phyloP scores from a whole-genome alignment of 176 grass and related monocot genomes.

The Bromus sterilis region DNA sequence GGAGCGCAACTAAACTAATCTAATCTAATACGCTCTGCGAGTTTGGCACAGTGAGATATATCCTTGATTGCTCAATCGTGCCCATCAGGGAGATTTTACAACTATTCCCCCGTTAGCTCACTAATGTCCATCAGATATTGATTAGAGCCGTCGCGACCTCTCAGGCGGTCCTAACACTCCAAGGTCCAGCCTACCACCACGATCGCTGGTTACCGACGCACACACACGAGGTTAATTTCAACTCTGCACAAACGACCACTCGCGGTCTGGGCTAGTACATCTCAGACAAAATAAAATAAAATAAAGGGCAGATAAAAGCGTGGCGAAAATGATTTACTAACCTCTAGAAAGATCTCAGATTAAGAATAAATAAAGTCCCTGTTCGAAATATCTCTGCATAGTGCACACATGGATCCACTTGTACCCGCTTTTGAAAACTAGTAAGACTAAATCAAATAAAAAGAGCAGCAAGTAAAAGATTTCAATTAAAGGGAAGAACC shows the following conservation, averaged over 20 bases:
- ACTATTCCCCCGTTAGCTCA: conserved; percentile 18
- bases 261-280: background rate
- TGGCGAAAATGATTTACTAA: background rate
- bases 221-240: background rate
- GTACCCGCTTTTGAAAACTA: too few species aligned
- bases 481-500: background rate
- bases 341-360: background rate
- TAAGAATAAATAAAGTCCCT: too few species aligned
- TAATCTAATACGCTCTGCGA: background rate
- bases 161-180: background rate
- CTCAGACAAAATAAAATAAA: background rate
- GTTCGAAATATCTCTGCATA: too few species aligned
- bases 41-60: background rate
- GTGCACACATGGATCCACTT: too few species aligned
- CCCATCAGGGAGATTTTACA: background rate
- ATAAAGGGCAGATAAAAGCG: background rate
- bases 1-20: background rate
- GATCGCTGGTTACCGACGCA: conserved; percentile 15
- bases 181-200: background rate
- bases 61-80: background rate
- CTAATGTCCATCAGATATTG: background rate
- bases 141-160: conserved; percentile 11
- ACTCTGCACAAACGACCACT: background rate
- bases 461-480: background rate
- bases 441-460: too few species aligned